Evolutionary conservation across 2,329 filamentous ascomycete genomes (phyloP).

Genomic region (Rhinocladiella mackenziei): DNA sequence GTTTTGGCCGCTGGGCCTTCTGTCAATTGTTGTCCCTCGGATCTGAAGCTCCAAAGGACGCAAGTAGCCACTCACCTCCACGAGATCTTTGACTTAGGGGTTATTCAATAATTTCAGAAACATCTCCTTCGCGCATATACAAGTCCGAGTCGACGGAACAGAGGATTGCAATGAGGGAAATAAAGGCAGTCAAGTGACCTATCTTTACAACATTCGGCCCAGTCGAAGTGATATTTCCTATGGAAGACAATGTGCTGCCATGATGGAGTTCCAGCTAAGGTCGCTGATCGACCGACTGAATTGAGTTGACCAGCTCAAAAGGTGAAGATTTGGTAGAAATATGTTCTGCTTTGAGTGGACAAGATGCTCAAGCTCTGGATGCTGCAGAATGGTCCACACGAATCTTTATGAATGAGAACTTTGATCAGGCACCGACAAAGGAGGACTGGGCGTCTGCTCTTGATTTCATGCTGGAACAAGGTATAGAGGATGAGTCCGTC

Average conservation of each 20-base stretch:
- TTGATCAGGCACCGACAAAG: constrained; percentile 16
- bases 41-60: constrained; percentile 53
- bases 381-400: constrained; percentile 48
- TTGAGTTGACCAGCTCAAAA: constrained; percentile 64
- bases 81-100: constrained; percentile 51
- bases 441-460: constrained; percentile 13
- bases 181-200: constrained; percentile 53
- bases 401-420: constrained; percentile 21
- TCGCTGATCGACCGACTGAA: constrained; percentile 72
- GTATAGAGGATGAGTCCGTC: no score
- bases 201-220: constrained; percentile 63
- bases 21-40: constrained; percentile 52
- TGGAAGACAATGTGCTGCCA: constrained; percentile 80
- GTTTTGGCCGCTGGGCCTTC: constrained; percentile 59
- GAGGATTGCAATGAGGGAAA: constrained; percentile 26
- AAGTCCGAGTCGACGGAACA: constrained; percentile 43
- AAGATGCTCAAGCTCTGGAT: constrained; percentile 64
- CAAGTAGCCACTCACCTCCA: constrained; percentile 63
- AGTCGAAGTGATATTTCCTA: constrained; percentile 78
- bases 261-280: constrained; percentile 70
- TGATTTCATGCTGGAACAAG: constrained; percentile 12
- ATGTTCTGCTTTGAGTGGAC: constrained; percentile 63
- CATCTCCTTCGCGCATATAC: constrained; percentile 57
- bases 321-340: constrained; percentile 73
- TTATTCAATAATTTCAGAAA: constrained; percentile 46